Base-by-base conservation (phyloP, 306 rosid species). In the Gastrolobium villosum region DNA sequence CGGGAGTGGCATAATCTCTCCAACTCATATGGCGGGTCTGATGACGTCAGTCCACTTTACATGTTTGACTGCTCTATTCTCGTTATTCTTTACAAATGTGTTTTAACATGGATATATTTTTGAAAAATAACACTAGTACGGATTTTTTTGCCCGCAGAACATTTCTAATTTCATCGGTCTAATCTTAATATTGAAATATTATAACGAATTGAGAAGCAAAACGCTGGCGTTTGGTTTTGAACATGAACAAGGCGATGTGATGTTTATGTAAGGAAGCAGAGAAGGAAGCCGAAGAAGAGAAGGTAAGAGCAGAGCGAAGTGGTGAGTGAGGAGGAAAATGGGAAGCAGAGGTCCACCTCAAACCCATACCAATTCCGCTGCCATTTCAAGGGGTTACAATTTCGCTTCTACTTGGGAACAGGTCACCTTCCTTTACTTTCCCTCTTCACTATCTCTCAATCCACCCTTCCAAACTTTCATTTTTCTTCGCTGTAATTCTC, bases 331-430 rank as follows among this genome's bases (percentile, higher is more conserved):
- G 62, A 69, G 14, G 78, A 68, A 56, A 74, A 86, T 84, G 87
- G 90, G 86, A 74, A 83, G 79, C 74, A 81, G 85, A 77, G 82
- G 75, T 77, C 83, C 85, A 28, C 89, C 91, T 55, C 80, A 84
- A 50, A 40, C 82, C 41, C 89, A 79, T 83, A 89, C 89, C 0
- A 93, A 85, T 80, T 93, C 95, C 20, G 99, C 90, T 28, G 98
- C 98, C 66, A 76, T 90, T 87, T 88, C 99, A 65, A 93, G 62
- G 57, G 94, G 99, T 74, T 93, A 93, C 92, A 91, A 91, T 87
- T 96, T 96, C 87, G 89, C 96, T 57, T 89, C 96, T 79, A 81
- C 88, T 70, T 96, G 99, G 99, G 98, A 96, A 70, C 97, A 90
- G 92, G 99, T 91, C 14, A 44, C 5, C 48, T 30, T 52, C 60